Conservation (phyloP, 331 rosid genomes). For the Pyrus hybrid region DNA sequence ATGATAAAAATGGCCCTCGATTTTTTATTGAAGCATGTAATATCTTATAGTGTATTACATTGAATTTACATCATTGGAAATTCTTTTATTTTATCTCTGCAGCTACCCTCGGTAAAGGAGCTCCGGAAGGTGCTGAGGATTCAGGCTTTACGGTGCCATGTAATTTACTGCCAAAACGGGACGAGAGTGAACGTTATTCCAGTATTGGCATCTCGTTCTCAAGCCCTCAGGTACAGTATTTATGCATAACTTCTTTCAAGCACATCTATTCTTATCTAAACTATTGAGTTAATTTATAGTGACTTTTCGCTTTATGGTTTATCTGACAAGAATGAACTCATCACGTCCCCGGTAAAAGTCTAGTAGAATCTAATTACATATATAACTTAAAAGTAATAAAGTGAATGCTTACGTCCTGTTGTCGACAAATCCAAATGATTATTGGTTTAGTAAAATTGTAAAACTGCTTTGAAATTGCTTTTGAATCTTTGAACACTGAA, state of each 20-base stretch:
- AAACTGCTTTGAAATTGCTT: neutral
- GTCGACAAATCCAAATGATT: neutral
- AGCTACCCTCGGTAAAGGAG: constrained; percentile 85
- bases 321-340: neutral
- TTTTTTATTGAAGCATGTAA: neutral
- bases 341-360: neutral
- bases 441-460: neutral
- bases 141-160: constrained; percentile 98
- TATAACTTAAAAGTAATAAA: too few species aligned
- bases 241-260: neutral
- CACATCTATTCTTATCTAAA: neutral
- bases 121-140: constrained; percentile 78
- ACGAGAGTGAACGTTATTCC: constrained; percentile 84
- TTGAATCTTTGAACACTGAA: neutral
- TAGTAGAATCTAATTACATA: neutral
- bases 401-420: neutral
- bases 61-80: neutral
- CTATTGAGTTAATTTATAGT: neutral
- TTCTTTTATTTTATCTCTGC: constrained; percentile 4
- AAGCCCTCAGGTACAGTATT: constrained; percentile 79
- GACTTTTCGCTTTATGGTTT: neutral
- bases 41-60: neutral
- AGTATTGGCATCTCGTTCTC: constrained; percentile 94
- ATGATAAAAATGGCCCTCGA: constrained; percentile 24
- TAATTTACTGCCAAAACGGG: constrained; percentile 87